Evolutionary conservation across 2,329 filamentous ascomycete genomes (phyloP).

Genomic region (Tolypocladium inflatum): DNA sequence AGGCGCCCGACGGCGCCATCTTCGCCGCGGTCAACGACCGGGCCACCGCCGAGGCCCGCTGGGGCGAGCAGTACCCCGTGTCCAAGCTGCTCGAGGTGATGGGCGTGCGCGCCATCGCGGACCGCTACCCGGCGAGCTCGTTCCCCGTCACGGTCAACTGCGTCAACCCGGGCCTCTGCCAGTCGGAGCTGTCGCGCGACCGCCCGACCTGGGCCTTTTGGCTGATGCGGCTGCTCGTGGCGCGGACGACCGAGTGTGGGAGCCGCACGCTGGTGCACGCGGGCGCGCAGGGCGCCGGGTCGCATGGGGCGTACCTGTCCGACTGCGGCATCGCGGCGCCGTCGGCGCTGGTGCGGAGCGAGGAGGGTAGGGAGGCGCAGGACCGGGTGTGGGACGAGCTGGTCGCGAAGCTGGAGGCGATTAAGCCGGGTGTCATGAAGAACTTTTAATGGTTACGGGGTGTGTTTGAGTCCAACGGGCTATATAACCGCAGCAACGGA

Average conservation of each 20-base stretch:
- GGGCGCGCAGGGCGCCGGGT: neutral
- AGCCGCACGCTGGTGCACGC: slow-evolving; percentile 17
- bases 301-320: neutral
- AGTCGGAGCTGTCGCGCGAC: slow-evolving; percentile 32
- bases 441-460: neutral
- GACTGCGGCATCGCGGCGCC: neutral
- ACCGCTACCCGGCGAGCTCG: neutral
- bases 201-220: slow-evolving; percentile 10
- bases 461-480: neutral
- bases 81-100: slow-evolving; percentile 23
- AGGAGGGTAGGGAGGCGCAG: slow-evolving; percentile 1
- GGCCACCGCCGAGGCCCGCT: slow-evolving; percentile 1
- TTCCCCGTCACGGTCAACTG: slow-evolving; percentile 35
- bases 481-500: neutral
- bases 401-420: neutral
- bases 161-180: slow-evolving; percentile 43
- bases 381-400: slow-evolving; percentile 1
- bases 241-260: slow-evolving; percentile 35
- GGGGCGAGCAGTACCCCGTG: slow-evolving; percentile 12
- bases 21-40: slow-evolving; percentile 17
- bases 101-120: slow-evolving; percentile 12
- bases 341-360: neutral
- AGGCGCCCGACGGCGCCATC: slow-evolving; percentile 13
- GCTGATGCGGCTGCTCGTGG: slow-evolving; percentile 23
- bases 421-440: neutral